These are phyloP conservation scores for Solanum clarkiae DNA, from an alignment of 257 asterid genomes.

Conservation along the genomic window DNA sequence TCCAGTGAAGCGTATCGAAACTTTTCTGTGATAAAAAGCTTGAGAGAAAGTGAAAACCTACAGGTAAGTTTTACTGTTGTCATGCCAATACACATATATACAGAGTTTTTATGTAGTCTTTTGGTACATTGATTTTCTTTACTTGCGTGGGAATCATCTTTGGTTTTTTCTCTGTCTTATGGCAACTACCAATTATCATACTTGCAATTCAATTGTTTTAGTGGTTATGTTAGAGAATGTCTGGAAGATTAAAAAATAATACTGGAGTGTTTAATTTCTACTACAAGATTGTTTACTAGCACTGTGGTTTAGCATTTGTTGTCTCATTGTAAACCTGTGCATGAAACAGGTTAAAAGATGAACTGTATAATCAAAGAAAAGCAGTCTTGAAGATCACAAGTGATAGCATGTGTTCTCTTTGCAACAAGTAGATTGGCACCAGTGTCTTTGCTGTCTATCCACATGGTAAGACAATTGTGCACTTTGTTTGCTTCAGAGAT, in stretches of 20 bases:
- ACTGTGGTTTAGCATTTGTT: background rate
- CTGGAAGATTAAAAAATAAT: background rate
- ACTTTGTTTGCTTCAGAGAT: slow-evolving; percentile 81
- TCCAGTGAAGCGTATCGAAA: slow-evolving; percentile 79
- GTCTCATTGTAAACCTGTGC: background rate
- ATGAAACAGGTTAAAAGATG: slow-evolving; percentile 65
- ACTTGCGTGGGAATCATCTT: background rate
- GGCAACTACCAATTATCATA: background rate
- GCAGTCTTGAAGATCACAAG: slow-evolving; percentile 58
- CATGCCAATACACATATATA: background rate
- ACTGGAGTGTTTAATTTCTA: background rate
- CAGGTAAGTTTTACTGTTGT: slow-evolving; percentile 38
- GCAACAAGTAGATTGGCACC: slow-evolving; percentile 83
- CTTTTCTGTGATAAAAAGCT: slow-evolving; percentile 69
- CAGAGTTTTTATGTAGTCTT: background rate
- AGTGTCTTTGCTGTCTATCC: slow-evolving; percentile 94
- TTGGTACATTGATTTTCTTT: background rate
- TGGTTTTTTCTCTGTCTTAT: background rate
- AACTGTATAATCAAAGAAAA: slow-evolving; percentile 57
- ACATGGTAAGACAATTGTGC: slow-evolving; percentile 77
- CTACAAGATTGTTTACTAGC: background rate
- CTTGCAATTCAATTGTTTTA: background rate
- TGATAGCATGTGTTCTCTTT: slow-evolving; percentile 84
- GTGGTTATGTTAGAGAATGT: background rate
- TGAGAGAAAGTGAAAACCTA: slow-evolving; percentile 83